Base-by-base conservation (phyloP, 345 rosid genomes). In the Corchorus olitorius region DNA sequence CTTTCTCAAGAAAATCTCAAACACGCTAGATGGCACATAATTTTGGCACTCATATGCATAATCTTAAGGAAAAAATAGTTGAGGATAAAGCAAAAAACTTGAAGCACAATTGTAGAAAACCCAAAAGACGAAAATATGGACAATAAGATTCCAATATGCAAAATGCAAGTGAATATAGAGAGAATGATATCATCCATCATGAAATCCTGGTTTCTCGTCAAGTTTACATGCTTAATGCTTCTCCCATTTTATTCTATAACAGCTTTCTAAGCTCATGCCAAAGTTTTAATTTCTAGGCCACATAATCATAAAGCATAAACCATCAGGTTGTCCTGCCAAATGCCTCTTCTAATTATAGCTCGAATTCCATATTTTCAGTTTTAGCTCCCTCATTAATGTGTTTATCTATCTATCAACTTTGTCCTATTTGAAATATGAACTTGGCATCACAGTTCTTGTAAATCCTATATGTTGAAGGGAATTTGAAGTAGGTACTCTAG, bases 251-350 rank as follows among this genome's bases (percentile, higher is more conserved):
- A 27, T 59, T 11, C 37, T 22, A 59, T 59, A 22, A 22, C 27
- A 60, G 65, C 65, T 33, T 27, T 60, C 65, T 60, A 11, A 27
- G 41, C 39, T 60, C 65, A 60, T 4, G 39, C n/a, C 41, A 15
- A 60, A 60, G 65, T 27, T 60, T 27, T 60, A 60, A 27, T 60
- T 60, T 60, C 65, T 60, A 60, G 39, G n/a, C 33, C 41, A 60
- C 8, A 12, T 13, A 60, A 60, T 33, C 65, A 60, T 27, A 33
- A 60, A 33, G 17, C 33, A 60, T 12, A 60, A 33, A 33, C 9
- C 1, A 34, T 13, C 65, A 61, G n/a, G 65, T 61, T 34, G 2
- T 61, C n/a, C 65, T 3, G 16, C 43, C n/a, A 33, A 27, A 13
- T 33, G 5, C 22, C 6, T 61, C 33, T 33, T 2, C 10, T 0